These are phyloP conservation scores for Chlorella sp. DNA, from an alignment of 139 green algal genomes.

Conservation along the genomic window DNA sequence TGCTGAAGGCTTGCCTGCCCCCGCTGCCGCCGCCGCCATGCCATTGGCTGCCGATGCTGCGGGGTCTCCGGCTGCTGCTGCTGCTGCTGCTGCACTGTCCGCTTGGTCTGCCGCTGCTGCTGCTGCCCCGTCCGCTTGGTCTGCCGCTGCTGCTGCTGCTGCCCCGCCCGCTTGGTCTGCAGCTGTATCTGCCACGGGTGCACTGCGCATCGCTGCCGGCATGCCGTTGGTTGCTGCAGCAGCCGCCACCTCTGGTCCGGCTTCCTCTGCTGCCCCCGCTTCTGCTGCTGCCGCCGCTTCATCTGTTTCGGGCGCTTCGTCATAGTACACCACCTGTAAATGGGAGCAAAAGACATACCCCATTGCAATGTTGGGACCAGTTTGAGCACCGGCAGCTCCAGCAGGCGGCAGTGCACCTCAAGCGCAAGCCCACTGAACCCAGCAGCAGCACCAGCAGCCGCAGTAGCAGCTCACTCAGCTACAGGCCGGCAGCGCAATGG, in stretches of 20 bases:
- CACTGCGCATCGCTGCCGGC: too few relatives aligned
- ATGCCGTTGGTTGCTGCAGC: too few relatives aligned
- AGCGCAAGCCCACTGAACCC: too few relatives aligned
- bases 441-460: too few relatives aligned
- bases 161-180: neutral
- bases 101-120: neutral
- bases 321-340: neutral
- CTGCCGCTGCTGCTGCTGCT: slow-evolving; percentile 16
- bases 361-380: too few relatives aligned
- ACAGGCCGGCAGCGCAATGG: too few relatives aligned
- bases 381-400: too few relatives aligned
- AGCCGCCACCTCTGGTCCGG: neutral
- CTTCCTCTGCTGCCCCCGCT: neutral
- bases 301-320: neutral
- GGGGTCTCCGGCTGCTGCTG: neutral
- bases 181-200: neutral
- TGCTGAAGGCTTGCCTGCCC: neutral
- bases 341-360: too few relatives aligned
- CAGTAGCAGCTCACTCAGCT: too few relatives aligned
- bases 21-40: neutral
- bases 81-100: neutral
- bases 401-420: too few relatives aligned
- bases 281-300: neutral
- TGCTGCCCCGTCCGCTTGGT: neutral
- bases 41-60: neutral